phyloP scores from a whole-genome alignment of 192 early-diverging fungal species.

The Phycomyces nitens region DNA sequence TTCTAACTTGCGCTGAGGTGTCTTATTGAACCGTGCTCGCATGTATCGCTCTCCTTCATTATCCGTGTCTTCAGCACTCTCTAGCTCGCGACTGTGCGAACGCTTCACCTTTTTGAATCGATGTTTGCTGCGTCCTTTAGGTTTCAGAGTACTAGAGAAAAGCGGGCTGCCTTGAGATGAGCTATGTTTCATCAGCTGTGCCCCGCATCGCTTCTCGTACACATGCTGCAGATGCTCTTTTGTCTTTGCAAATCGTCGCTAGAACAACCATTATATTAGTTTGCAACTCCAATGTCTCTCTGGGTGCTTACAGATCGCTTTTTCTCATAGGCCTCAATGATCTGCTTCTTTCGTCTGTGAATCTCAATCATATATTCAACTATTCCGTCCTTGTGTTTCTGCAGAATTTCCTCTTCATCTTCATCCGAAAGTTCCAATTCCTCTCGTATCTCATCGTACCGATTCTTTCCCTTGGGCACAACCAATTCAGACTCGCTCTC shows the following conservation, averaged over 20 bases:
- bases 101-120: too few species aligned
- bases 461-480: slow-evolving; percentile 2
- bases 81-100: too few species aligned
- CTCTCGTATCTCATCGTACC: neutral
- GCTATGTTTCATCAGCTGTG: slow-evolving; percentile 5
- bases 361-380: slow-evolving; percentile 43
- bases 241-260: slow-evolving; percentile 29
- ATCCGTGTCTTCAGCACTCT: neutral
- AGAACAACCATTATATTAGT: neutral
- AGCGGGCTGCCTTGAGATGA: neutral
- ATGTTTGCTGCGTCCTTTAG: too few species aligned
- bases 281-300: too few species aligned
- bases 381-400: slow-evolving; percentile 28
- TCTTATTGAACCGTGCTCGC: neutral
- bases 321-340: slow-evolving; percentile 38
- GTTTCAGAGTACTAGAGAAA: too few species aligned
- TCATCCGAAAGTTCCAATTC: slow-evolving; percentile 14
- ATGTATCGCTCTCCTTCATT: slow-evolving; percentile 8
- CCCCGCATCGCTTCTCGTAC: slow-evolving; percentile 28
- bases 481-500: neutral
- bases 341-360: slow-evolving; percentile 30
- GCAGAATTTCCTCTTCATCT: slow-evolving; percentile 23
- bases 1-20: slow-evolving; percentile 9
- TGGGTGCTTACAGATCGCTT: slow-evolving; percentile 25
- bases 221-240: slow-evolving; percentile 17